phyloP scores from a whole-genome alignment of 2,329 filamentous ascomycete genomes.

The Colletotrichum caudatum region DNA sequence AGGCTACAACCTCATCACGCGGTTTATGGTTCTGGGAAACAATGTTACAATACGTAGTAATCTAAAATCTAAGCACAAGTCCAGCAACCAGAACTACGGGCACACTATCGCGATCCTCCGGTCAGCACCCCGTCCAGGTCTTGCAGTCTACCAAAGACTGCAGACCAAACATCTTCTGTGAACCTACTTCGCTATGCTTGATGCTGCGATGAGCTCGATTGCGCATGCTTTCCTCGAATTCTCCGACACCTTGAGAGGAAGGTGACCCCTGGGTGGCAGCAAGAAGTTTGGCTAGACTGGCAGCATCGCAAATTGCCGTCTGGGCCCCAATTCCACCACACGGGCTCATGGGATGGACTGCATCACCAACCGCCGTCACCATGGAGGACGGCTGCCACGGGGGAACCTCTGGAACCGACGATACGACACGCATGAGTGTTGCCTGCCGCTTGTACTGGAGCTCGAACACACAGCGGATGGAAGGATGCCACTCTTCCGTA shows the following conservation, averaged over 20 bases:
- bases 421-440: constrained; percentile 76
- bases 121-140: not conserved
- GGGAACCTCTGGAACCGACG: constrained; percentile 71
- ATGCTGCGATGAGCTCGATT: constrained; percentile 15
- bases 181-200: constrained; percentile 21
- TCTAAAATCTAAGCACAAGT: too few species aligned
- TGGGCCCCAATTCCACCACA: constrained; percentile 62
- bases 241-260: not conserved
- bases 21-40: too few species aligned
- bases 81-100: too few species aligned
- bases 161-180: constrained; percentile 28
- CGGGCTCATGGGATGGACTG: constrained; percentile 69
- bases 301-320: constrained; percentile 22
- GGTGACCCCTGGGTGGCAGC: not conserved
- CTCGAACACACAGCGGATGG: constrained; percentile 68
- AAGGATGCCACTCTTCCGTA: constrained; percentile 57
- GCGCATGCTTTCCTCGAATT: constrained; percentile 20
- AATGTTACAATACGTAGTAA: too few species aligned
- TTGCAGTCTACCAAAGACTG: constrained; percentile 11
- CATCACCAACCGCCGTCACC: constrained; percentile 70
- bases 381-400: constrained; percentile 69
- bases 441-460: constrained; percentile 68
- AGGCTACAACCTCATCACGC: too few species aligned
- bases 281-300: constrained; percentile 4
- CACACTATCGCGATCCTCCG: too few species aligned